A percentile compares a stretch with the other conserved stretches of the same genome.
Conservation (phyloP, 148 eudicot species). For the Nepenthes mirabilis region DNA sequence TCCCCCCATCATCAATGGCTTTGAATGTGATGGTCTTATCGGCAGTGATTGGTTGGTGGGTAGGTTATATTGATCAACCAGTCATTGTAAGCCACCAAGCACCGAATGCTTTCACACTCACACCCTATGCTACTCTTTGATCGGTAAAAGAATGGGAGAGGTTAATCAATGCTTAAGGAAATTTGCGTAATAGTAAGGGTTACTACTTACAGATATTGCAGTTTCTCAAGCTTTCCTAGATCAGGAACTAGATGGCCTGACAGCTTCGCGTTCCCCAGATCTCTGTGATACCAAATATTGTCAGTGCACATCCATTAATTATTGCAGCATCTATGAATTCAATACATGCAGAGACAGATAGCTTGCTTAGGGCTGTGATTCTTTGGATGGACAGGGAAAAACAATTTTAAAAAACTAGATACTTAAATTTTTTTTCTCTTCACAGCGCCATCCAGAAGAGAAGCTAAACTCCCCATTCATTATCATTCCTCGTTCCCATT, state of each 20-base stretch:
- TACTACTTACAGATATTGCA: conserved; percentile 60
- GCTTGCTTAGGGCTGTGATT: too few species aligned
- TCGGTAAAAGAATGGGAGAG: too few species aligned
- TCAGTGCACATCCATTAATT: not conserved
- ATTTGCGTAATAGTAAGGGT: not conserved
- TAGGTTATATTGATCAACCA: too few species aligned
- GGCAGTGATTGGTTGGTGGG: too few species aligned
- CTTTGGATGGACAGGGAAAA: not conserved
- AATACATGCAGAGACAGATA: not conserved
- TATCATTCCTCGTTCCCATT: too few species aligned
- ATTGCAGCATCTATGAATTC: not conserved
- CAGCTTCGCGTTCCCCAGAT: conserved; percentile 70
- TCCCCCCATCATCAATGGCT: too few species aligned
- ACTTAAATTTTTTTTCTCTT: too few species aligned
- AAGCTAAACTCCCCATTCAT: too few species aligned
- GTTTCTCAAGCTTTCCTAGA: conserved; percentile 62
- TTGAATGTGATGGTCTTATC: too few species aligned
- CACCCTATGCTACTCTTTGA: not conserved
- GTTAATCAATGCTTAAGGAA: not conserved
- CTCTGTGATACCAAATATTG: conserved; percentile 16
- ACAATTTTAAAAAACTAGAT: not conserved
- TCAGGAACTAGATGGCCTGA: conserved; percentile 72
- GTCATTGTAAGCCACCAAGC: too few species aligned
- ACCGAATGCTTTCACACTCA: not conserved
- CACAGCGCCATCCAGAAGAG: too few species aligned